These are phyloP conservation scores for Sphaerulina vaccinii DNA, from an alignment of 2,329 filamentous ascomycete genomes.

Conservation along the genomic window DNA sequence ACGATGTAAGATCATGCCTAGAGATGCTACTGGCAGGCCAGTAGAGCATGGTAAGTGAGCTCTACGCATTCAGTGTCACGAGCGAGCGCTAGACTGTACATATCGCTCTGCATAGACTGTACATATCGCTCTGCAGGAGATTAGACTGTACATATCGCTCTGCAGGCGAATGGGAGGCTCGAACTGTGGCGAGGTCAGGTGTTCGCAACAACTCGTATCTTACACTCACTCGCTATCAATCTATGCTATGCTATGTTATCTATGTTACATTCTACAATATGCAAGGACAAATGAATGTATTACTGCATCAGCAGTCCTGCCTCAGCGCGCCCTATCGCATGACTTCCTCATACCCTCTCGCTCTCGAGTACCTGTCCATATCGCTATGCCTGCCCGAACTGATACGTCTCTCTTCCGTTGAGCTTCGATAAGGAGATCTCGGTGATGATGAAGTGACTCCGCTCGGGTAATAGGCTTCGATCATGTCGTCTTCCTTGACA, in stretches of 20 bases:
- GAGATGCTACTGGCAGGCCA: conserved; percentile 5
- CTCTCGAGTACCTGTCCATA: conserved; percentile 15
- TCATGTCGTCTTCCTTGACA: conserved; percentile 1
- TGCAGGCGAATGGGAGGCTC: no score
- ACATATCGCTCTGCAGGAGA: no score
- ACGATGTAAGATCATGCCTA: conserved; percentile 32
- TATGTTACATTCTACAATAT: neutral
- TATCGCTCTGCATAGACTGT: neutral
- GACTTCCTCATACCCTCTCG: conserved; percentile 11
- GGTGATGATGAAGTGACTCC: conserved; percentile 1
- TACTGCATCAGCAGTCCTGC: no score
- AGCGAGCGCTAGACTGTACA: neutral
- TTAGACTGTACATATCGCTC: neutral
- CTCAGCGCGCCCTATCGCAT: no score
- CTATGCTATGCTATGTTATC: neutral
- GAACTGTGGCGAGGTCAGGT: neutral
- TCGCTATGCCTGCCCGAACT: conserved; percentile 14
- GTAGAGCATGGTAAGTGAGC: conserved; percentile 10
- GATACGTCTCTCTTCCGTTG: conserved; percentile 8
- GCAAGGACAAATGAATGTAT: no score
- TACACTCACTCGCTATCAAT: neutral
- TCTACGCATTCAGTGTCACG: neutral
- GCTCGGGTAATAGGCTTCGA: neutral
- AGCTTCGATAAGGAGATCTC: conserved; percentile 10
- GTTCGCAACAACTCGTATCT: neutral